Percentiles rank a stretch among this genome's conserved stretches.
Conservation (phyloP, 352 stramenopile species). For the Saprolegnia parasitica region DNA sequence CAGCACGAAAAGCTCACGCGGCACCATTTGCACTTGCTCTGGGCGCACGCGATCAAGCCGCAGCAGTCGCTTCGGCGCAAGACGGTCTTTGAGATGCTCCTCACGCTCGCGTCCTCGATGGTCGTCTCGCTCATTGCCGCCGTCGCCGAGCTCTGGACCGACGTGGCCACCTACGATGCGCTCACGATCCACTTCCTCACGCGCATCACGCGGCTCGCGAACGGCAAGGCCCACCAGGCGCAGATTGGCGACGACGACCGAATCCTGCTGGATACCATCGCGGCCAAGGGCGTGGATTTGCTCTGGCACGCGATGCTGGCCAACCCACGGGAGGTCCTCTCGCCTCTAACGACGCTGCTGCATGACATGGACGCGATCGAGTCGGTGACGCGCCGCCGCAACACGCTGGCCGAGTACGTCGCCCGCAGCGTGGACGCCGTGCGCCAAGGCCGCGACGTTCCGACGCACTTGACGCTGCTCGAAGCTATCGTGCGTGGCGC, state of each 20-base stretch:
- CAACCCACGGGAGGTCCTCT: slow-evolving; percentile 44
- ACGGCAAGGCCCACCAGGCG: slow-evolving; percentile 60
- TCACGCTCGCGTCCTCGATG: slow-evolving; percentile 57
- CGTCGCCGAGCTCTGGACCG: slow-evolving; percentile 62
- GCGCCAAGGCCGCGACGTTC: slow-evolving; percentile 39
- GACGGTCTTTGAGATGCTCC: slow-evolving; percentile 66
- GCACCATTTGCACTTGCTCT: slow-evolving; percentile 65
- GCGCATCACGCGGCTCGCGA: slow-evolving; percentile 64
- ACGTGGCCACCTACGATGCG: slow-evolving; percentile 75
- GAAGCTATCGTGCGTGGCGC: slow-evolving; percentile 40
- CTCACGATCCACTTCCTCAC: slow-evolving; percentile 73
- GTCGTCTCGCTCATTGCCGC: slow-evolving; percentile 71
- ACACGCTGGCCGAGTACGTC: slow-evolving; percentile 19
- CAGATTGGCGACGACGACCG: slow-evolving; percentile 37
- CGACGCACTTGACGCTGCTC: slow-evolving; percentile 36
- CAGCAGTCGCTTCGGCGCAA: slow-evolving; percentile 58
- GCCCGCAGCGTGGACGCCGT: slow-evolving; percentile 50
- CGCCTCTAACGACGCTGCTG: slow-evolving; percentile 76
- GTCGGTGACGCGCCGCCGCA: slow-evolving; percentile 30
- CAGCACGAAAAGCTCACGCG: slow-evolving; percentile 54
- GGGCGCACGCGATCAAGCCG: slow-evolving; percentile 64
- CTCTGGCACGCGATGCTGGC: slow-evolving; percentile 48
- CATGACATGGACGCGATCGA: slow-evolving; percentile 60
- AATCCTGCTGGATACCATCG: slow-evolving; percentile 15
- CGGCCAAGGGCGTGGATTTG: slow-evolving; percentile 34